Base-by-base conservation (phyloP, 495 filamentous ascomycete species). In the Astrocystis sublimbata region DNA sequence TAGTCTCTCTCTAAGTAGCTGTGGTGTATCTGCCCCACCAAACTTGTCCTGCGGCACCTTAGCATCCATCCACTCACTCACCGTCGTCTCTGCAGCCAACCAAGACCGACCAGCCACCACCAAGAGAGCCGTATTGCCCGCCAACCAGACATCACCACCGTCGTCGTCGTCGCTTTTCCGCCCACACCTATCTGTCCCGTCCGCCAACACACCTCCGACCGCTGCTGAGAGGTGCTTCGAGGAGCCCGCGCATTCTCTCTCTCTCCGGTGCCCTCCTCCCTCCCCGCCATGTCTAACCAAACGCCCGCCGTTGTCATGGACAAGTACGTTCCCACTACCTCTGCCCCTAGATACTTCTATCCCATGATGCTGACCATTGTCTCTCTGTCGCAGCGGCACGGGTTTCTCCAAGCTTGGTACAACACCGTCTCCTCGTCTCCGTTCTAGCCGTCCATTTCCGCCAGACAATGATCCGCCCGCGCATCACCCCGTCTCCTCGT, bases 291-390 rank as follows among this genome's bases (percentile, higher is more conserved):
- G 94, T 91, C 94, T 67, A 88, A 87, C 81, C 92, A 97, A 88
- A 98, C 94, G 73, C 94, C 94, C 65, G 94, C 94, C 89, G 96
- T 98, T 97, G 94, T 98, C 91, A 98, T 98, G 92, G 94, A 98
- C 94, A 98, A 98, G 94, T 98, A 88, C 69, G 94, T 84, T 61
- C 62, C 46, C 13, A 57, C 21, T 52, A 57, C 53, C n/a, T n/a
- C 63, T 63, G 63, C 56, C 65, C n/a, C n/a, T n/a, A n/a, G n/a
- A n/a, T n/a, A 38, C 67, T 55, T 30, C 30, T 62, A 69, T 73
- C 56, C 73, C 53, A 8, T 23, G 28, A 57, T 65, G 52, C 70
- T 74, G 49, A 71, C 59, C 64, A 61, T 60, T 64, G 15, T 51
- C 2, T 54, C 43, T 41, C 28, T 49, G 45, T 23, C 43, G 35